Base-by-base conservation (phyloP, 2,329 filamentous ascomycete genomes). In the Epichloe elymi region DNA sequence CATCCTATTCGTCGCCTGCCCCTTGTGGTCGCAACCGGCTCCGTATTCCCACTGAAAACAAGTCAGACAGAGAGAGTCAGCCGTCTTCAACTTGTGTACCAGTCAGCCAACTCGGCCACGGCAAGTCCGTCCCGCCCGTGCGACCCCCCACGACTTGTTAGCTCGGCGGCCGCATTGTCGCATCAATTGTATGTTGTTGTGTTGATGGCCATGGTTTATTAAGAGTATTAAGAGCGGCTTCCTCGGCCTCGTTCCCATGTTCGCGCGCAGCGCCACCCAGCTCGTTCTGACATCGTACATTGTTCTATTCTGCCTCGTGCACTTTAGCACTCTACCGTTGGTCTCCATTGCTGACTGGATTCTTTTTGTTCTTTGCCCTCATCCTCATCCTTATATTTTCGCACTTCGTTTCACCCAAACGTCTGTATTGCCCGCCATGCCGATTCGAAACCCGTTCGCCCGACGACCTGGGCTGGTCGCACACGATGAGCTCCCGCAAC, bases 391-490 rank as follows among this genome's bases (percentile, higher is more conserved):
- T 42, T 15, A n/a, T 8, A 20, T 42, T 19, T 3, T 12, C 2
- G n/a, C n/a, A 40, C 38, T 42, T 20, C 3, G 15, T 19, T 3
- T 5, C 37, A 20, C 20, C 40, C 4, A 17, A 30, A 44, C 41
- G 14, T 53, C 47, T 20, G 33, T 44, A 46, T 41, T 17, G 30
- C 46, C 52, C 38, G 11, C 42, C 53, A 86, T 86, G 83, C 77
- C 80, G 55, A 85, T 88, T 63, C 82, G 85, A 58, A 88, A 88
- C 65, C 81, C 83, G 33, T 85, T 88, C 63, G 71, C 76, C 51
- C 78, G 79, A 60, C 82, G 79, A 49, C 69, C 76, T 50, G 78
- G 74, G 55, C 61, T 64, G 55, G 60, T 70, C 45, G 63, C 63
- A 55, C 67, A 66, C 55, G 77, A 82, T 59, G 82, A 84, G 60